Percentiles rank a stretch among this genome's conserved stretches.
Conservation (phyloP, 108 stramenopile genomes). For the Nitzschia inconspicua region DNA sequence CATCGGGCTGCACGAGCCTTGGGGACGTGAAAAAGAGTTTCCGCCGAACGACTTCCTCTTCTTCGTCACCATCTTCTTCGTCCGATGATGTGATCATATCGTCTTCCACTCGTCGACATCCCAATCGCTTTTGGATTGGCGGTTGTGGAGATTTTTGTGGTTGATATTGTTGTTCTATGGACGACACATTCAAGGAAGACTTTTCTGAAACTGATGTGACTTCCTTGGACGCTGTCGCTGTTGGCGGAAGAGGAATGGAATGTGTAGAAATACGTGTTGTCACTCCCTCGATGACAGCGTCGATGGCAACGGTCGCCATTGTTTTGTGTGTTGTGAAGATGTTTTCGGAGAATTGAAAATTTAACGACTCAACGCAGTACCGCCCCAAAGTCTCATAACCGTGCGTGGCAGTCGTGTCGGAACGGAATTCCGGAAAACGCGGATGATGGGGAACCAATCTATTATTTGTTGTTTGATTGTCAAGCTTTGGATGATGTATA, state of each 20-base stretch:
- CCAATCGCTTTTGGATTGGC: background rate
- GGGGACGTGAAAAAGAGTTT: slow-evolving; percentile 10
- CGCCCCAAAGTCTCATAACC: too few relatives aligned
- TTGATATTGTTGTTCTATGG: background rate
- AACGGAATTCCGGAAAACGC: too few relatives aligned
- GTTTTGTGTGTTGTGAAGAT: too few relatives aligned
- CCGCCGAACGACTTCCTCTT: background rate
- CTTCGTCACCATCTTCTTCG: background rate
- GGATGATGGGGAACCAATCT: too few relatives aligned
- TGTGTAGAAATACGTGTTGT: background rate
- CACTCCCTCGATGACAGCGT: background rate
- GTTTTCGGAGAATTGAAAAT: too few relatives aligned
- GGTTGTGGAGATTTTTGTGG: background rate
- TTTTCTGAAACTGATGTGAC: too few relatives aligned
- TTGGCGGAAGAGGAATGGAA: too few relatives aligned
- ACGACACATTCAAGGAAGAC: slow-evolving; percentile 4
- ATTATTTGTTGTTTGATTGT: too few relatives aligned
- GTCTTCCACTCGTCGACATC: background rate
- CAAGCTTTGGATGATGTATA: too few relatives aligned
- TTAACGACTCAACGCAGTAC: too few relatives aligned
- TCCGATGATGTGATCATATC: background rate
- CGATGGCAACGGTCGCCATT: background rate
- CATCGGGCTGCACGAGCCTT: slow-evolving; percentile 9
- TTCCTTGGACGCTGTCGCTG: too few relatives aligned
- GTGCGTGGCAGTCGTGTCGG: too few relatives aligned